Evolutionary conservation across 2,329 filamentous ascomycete species (phyloP).

Genomic region (Aspergillus pseudonomiae): DNA sequence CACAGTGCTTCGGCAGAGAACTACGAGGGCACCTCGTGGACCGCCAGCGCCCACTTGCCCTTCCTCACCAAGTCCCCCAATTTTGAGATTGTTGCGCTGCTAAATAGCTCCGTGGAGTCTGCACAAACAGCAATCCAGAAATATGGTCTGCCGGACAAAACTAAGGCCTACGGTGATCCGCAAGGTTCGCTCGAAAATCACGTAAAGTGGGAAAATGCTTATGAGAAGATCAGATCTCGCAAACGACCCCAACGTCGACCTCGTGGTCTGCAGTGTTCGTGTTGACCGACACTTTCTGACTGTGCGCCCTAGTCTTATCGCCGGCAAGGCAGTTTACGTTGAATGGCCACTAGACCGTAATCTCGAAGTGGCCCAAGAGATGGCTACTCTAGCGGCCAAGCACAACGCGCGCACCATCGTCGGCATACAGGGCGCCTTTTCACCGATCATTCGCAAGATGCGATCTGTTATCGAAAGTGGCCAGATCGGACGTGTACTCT

Average conservation of each 20-base stretch:
- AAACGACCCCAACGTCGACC: constrained; percentile 53
- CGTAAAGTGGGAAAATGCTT: background rate
- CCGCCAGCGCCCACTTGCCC: constrained; percentile 14
- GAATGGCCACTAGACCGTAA: constrained; percentile 63
- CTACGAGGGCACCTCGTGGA: constrained; percentile 15
- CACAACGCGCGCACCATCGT: constrained; percentile 48
- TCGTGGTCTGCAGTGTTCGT: constrained; percentile 56
- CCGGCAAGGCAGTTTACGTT: constrained; percentile 58
- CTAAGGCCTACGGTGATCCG: constrained; percentile 56
- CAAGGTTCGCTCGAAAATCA: constrained; percentile 24
- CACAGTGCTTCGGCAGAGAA: constrained; percentile 5
- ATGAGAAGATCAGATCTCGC: constrained; percentile 42
- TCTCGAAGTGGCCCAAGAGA: constrained; percentile 42
- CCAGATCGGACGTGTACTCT: constrained; percentile 56
- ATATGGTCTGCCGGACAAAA: constrained; percentile 46
- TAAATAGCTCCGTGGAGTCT: constrained; percentile 14
- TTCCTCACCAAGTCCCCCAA: constrained; percentile 7
- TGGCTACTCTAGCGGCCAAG: constrained; percentile 41
- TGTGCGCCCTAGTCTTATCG: constrained; percentile 51
- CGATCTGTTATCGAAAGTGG: constrained; percentile 50
- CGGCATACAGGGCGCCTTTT: constrained; percentile 55
- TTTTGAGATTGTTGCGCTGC: constrained; percentile 15
- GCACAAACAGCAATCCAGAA: constrained; percentile 22
- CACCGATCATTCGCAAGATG: constrained; percentile 50
- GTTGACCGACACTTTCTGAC: constrained; percentile 57